Evolutionary conservation across 2,329 filamentous ascomycete species (phyloP), one percentile per base, ranked within the genome.

Genomic region (Sarocladiaceae sp.): DNA sequence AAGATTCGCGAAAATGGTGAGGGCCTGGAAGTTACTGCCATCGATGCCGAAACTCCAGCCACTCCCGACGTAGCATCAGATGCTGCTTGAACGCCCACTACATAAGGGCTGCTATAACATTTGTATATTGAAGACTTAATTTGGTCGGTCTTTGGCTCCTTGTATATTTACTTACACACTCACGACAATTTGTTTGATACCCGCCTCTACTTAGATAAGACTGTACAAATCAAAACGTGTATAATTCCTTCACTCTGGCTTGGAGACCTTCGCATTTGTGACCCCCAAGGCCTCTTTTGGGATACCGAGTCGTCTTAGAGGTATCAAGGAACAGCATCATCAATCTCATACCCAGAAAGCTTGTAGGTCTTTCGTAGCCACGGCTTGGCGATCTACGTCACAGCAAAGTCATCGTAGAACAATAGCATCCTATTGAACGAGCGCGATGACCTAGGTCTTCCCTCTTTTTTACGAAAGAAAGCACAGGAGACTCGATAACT

Each of bases 1-100:
- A 74, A 72, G 47, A 76, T 96, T 53, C 86, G 82, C 51, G 78
- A 81, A 12, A 82, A 84, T 54, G 78, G 76, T 29, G 71, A 75
- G 37, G 80, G 79, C 0, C 66, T 90, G 51, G 75, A 80, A 35
- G 75, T 88, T 20, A 37, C 59, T 4, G 55, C 59, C 42, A 53
- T 60, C 8, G 52, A 48, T 3, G 50, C 52, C 4, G 25, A 48
- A 28, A 22, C 4, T 11, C 44, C 44, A 18, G 15, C 44, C 13
- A 4, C 40, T 28, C 23, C 37, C 18, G n/a, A 20, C 7, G 5
- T 25, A 28, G 22, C 5, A 4, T 11, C 40, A 23, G 44, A 12
- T 12, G 44, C 44, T 20, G 44, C 44, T 5, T 48, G 28, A 28
- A n/a, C 3, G 12, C 11, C 18, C 3, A 3, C 22, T 26, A 8